Conservation (phyloP, 352 stramenopile genomes). For the Detonula confervacea region DNA sequence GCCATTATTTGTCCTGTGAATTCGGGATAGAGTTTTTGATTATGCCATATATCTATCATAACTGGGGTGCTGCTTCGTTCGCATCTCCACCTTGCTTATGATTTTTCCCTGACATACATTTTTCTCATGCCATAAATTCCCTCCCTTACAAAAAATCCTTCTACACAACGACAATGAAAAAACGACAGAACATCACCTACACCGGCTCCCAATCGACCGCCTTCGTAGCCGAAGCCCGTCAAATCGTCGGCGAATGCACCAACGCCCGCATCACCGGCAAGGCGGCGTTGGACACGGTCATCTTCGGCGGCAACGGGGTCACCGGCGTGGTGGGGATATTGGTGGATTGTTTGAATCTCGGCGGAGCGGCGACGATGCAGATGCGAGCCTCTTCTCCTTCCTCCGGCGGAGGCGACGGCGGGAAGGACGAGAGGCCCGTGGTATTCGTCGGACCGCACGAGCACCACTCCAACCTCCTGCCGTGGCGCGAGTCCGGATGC, state of each 20-base stretch:
- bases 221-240: conserved; percentile 93
- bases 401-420: neutral
- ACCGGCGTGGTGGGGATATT: conserved; percentile 73
- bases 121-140: neutral
- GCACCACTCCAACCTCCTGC: conserved; percentile 97
- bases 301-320: conserved; percentile 90
- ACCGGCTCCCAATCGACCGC: conserved; percentile 91
- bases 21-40: no score
- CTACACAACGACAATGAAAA: neutral
- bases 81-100: no score
- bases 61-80: no score
- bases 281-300: conserved; percentile 91
- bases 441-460: conserved; percentile 95
- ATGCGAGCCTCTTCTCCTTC: no score
- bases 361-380: neutral
- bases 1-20: no score
- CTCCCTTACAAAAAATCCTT: neutral
- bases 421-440: conserved; percentile 55
- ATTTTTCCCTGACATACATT: neutral
- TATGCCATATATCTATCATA: no score
- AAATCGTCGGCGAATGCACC: conserved; percentile 92
- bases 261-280: conserved; percentile 91
- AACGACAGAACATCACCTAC: conserved; percentile 72
- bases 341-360: conserved; percentile 69
- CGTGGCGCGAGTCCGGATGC: conserved; percentile 92